Base-by-base conservation (phyloP, 805 yeast species). In the Sugiyamaella smithiae region DNA sequence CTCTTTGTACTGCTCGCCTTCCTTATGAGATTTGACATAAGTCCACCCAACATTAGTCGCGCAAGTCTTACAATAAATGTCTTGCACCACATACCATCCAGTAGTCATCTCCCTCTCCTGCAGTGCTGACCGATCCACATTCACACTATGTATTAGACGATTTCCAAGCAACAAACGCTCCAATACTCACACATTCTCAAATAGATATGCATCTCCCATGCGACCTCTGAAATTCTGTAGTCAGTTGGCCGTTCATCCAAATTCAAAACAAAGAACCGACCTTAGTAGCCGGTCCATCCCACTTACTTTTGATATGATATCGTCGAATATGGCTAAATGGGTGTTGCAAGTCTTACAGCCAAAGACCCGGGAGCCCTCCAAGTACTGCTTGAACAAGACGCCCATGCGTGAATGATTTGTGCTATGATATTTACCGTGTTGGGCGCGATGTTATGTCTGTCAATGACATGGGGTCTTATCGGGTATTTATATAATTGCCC, bases 11-110 rank as follows among this genome's bases (percentile, higher is more conserved):
- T 70, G 67, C 65, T 81, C 82, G 14, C 68, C 62, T 17, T 57
- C 57, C 24, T 67, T 63, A 26, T 70, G 72, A 40, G 84, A 74
- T 55, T 68, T 69, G 33, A 81, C 59, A 57, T 83, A 83, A 51
- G 74, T 76, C 88, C 88, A 83, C 2, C 88, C 88, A 14, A 83
- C 66, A 45, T 74, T 64, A 4, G 64, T 61, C 43, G 67, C 66
- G 59, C 88, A 83, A 53, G 75, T 76, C 40, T 72, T 75, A 57
- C 88, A 83, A 31, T 58, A 57, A 25, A 81, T 71, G 56, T 80
- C 83, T 51, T 80, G 74, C 2, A 83, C 84, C 0, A 69, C 58
- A 56, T 80, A 83, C 20, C 60, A 60, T 0, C 88, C 88, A 0
- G 87, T 81, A 24, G 75, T 67, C 88, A 83, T 82, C 32, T 68